Percentiles rank a stretch among this genome's conserved stretches.
Conservation (phyloP, 306 rosid genomes). For the Calophaca sinica region DNA sequence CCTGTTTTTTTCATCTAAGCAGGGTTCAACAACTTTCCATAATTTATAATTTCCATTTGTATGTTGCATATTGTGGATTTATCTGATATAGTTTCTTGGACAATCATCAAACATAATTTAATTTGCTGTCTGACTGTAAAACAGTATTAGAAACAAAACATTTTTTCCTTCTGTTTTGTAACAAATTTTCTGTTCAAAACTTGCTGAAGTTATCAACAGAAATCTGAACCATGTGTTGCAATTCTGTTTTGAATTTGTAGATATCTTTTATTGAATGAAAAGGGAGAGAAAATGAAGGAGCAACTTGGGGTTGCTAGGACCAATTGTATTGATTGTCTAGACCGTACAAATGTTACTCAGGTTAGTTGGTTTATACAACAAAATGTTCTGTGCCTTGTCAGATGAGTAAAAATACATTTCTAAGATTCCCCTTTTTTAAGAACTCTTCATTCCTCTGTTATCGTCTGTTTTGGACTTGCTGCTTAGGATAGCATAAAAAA, state of each 20-base stretch:
- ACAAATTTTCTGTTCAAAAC: no score
- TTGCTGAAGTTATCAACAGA: background rate
- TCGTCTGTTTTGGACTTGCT: constrained; percentile 14
- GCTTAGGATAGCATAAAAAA: background rate
- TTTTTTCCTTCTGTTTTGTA: no score
- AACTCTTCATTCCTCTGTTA: background rate
- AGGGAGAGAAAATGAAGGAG: constrained; percentile 92
- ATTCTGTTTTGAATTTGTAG: constrained; percentile 52
- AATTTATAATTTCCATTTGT: constrained; percentile 1
- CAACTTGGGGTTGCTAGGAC: constrained; percentile 87
- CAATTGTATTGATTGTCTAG: constrained; percentile 93
- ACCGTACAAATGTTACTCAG: constrained; percentile 96
- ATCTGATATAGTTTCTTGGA: constrained; percentile 18
- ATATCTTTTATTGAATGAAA: constrained; percentile 78
- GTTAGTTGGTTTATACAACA: constrained; percentile 47
- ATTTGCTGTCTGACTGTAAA: no score
- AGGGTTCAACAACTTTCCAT: constrained; percentile 15
- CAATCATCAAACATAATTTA: constrained; percentile 14
- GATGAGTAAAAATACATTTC: background rate
- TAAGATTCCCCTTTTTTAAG: background rate
- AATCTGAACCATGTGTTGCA: background rate
- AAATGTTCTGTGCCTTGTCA: constrained; percentile 18
- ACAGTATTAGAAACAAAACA: no score
- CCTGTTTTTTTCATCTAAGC: constrained; percentile 18
- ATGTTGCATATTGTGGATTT: constrained; percentile 32